phyloP scores from a whole-genome alignment of 73 alveolate species.

The Tetrahymena elliotti region DNA sequence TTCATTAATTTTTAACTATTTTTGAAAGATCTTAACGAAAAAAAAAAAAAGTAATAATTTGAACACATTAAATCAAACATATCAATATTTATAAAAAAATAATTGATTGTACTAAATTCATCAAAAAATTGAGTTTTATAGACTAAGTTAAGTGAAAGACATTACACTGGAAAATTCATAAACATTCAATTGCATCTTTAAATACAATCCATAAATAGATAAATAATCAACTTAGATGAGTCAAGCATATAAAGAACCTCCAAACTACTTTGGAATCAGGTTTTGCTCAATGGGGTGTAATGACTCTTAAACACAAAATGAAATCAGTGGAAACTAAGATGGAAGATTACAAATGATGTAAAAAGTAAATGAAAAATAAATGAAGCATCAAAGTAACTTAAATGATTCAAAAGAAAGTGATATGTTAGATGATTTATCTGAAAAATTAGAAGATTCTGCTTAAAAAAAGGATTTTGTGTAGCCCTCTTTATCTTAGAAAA shows the following conservation, averaged over 20 bases:
- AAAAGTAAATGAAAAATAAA: not conserved
- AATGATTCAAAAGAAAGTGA: not conserved
- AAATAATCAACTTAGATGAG: not conserved
- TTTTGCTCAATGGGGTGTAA: not conserved
- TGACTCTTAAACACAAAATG: not conserved
- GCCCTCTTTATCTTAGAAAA: not conserved
- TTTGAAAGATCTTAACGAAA: not conserved
- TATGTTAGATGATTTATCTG: not conserved
- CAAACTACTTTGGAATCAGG: not conserved
- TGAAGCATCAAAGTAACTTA: not conserved
- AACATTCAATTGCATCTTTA: too few relatives aligned
- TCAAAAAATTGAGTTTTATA: not conserved
- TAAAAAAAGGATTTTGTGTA: not conserved
- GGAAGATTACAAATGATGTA: not conserved
- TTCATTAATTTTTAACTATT: not conserved
- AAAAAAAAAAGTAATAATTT: too few relatives aligned
- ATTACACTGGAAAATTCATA: too few relatives aligned
- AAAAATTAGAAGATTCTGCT: not conserved
- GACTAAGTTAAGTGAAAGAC: not conserved
- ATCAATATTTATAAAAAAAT: not conserved
- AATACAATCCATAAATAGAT: not conserved
- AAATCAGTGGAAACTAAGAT: not conserved
- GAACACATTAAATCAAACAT: not conserved
- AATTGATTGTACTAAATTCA: not conserved
- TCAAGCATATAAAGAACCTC: not conserved